Base-by-base conservation (phyloP, 495 filamentous ascomycete species). In the Podospora pseudocomata region DNA sequence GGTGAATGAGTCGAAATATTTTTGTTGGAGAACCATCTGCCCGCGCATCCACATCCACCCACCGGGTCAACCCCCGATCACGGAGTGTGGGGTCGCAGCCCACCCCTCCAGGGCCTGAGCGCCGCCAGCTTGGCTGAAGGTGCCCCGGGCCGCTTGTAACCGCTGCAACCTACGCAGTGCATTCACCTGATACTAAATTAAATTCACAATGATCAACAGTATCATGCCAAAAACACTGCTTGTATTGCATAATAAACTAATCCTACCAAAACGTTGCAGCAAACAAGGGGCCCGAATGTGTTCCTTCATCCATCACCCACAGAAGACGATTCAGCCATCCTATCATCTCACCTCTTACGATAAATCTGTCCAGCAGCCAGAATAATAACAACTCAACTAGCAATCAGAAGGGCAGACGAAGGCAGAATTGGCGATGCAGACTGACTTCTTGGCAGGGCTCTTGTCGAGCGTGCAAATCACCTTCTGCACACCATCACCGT, bases 41-140 rank as follows among this genome's bases (percentile, higher is more conserved):
- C 5, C 15, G 5, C 9, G 54, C 54, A 23, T 26, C n/a, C n/a
- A 15, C 55, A 20, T 26, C 23, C n/a, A 58, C 55, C 13, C 55
- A 58, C 55, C n/a, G 23, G 55, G 55, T 20, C 55, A 58, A 19
- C 55, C 55, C 55, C 55, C 55, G 55, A 58, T 58, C 55, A 13
- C 55, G 55, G 55, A 58, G 55, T 19, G 55, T 58, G 55, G 55
- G 55, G 55, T 58, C 23, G 55, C n/a, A 26, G n/a, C 39, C 13
- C 39, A 49, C 39, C 39, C 39, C 39, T 49, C 39, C 39, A 49
- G 5, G 9, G 39, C 39, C 39, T 49, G 39, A 49, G 39, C 39
- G 39, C 39, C 39, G 39, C n/a, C n/a, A 26, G 19, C 55, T 58
- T 19, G 55, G 55, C 55, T 19, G 4, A 4, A 26, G 5, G 19